phyloP scores from a whole-genome alignment of 129 eudicot species.

The Apium graveolens region DNA sequence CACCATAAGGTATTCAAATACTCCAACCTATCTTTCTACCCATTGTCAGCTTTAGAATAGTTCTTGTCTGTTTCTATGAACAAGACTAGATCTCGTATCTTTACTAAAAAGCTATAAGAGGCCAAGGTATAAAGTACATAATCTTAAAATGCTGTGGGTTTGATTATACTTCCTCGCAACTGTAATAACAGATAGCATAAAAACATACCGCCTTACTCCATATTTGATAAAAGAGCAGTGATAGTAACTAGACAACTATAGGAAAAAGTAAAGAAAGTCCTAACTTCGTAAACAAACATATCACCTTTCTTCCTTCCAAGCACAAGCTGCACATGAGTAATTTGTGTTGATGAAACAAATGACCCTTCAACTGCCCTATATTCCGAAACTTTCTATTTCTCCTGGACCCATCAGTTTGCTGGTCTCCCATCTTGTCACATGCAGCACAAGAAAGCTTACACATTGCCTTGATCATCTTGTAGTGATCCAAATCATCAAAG shows the following conservation, averaged over 20 bases:
- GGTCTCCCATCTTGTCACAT: constrained; percentile 69
- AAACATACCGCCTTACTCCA: background rate
- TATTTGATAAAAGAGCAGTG: too few species aligned
- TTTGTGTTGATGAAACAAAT: constrained; percentile 70
- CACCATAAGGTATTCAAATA: background rate
- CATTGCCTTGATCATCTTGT: constrained; percentile 92
- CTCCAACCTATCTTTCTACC: background rate
- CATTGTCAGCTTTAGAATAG: background rate
- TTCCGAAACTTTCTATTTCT: constrained; percentile 66
- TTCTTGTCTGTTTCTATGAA: too few species aligned
- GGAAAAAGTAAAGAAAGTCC: background rate
- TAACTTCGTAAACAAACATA: background rate
- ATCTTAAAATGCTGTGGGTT: background rate
- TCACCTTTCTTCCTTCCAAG: constrained; percentile 93
- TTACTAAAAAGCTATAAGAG: too few species aligned
- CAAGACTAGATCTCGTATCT: background rate
- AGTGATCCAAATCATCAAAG: constrained; percentile 89
- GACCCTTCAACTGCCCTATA: constrained; percentile 86
- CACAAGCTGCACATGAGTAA: constrained; percentile 86
- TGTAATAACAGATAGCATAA: background rate
- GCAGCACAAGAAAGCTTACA: constrained; percentile 90
- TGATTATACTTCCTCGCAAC: background rate
- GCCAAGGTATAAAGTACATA: background rate
- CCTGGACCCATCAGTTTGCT: constrained; percentile 40
- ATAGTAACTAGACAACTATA: background rate